Conservation (phyloP, 306 rosid genomes). For the Vicia sativa region DNA sequence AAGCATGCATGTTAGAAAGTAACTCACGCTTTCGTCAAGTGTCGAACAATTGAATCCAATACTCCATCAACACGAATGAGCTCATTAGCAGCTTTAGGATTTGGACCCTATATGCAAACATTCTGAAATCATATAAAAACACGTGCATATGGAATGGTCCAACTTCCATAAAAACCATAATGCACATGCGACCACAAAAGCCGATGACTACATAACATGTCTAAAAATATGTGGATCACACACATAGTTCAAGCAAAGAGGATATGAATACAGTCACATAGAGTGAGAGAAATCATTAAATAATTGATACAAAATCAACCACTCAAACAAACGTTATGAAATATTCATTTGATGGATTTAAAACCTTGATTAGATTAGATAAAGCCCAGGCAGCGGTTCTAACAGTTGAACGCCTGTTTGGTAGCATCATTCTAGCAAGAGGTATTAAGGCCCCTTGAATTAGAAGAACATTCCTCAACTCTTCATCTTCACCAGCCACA, state of each 20-base stretch:
- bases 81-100: slow-evolving; percentile 79
- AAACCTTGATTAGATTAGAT: slow-evolving; percentile 96
- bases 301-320: neutral
- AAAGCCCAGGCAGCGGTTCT: slow-evolving; percentile 98
- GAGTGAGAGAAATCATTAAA: slow-evolving; percentile 26
- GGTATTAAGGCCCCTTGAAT: slow-evolving; percentile 88
- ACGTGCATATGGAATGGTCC: slow-evolving; percentile 19
- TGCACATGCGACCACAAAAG: slow-evolving; percentile 1
- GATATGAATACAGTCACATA: slow-evolving; percentile 23
- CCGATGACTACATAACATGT: slow-evolving; percentile 15
- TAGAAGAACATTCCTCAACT: slow-evolving; percentile 77
- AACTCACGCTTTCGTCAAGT: slow-evolving; percentile 86
- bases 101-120: slow-evolving; percentile 75
- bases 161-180: slow-evolving; percentile 27
- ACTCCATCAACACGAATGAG: slow-evolving; percentile 84
- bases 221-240: slow-evolving; percentile 26
- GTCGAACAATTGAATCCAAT: slow-evolving; percentile 78
- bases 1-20: slow-evolving; percentile 27
- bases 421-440: slow-evolving; percentile 93
- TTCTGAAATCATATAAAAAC: slow-evolving; percentile 31
- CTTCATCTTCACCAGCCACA: slow-evolving; percentile 96
- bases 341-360: slow-evolving; percentile 36
- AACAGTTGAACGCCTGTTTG: slow-evolving; percentile 81
- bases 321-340: slow-evolving; percentile 14
- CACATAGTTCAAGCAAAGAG: slow-evolving; percentile 29